Evolutionary conservation across 2,329 filamentous ascomycete genomes (phyloP).

Genomic region (Ophiocordyceps sinensis): DNA sequence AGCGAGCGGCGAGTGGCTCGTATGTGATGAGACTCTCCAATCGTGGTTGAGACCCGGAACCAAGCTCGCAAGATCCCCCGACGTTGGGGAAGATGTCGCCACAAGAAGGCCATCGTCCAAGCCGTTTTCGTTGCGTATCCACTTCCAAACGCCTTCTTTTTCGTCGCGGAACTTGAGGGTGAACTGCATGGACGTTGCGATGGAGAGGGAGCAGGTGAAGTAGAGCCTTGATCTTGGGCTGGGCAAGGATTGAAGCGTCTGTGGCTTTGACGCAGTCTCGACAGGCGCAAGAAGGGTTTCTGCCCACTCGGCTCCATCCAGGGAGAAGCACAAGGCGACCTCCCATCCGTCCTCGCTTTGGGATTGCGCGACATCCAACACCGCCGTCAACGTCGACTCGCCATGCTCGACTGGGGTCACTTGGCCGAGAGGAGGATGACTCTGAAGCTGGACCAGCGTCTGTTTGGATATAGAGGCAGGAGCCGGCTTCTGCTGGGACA

Average conservation of each 20-base stretch:
- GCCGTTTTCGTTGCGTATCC: conserved; percentile 51
- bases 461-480: conserved; percentile 11
- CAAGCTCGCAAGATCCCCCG: conserved; percentile 34
- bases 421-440: conserved; percentile 62
- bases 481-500: conserved; percentile 21
- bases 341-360: conserved; percentile 50
- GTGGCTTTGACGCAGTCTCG: conserved; percentile 20
- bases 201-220: conserved; percentile 37
- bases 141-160: conserved; percentile 46
- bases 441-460: conserved; percentile 26
- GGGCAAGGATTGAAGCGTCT: conserved; percentile 31
- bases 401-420: conserved; percentile 42
- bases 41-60: conserved; percentile 42
- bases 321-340: conserved; percentile 57
- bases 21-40: conserved; percentile 36
- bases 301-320: conserved; percentile 39
- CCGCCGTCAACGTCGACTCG: conserved; percentile 46
- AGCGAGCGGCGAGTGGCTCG: conserved; percentile 54
- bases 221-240: conserved; percentile 24
- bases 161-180: conserved; percentile 54
- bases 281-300: conserved; percentile 30
- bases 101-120: conserved; percentile 50
- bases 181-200: conserved; percentile 40
- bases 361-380: conserved; percentile 49
- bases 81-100: conserved; percentile 14